Evolutionary conservation across 208 protist species (phyloP).

Genomic region (Novymonas esmeraldas): DNA sequence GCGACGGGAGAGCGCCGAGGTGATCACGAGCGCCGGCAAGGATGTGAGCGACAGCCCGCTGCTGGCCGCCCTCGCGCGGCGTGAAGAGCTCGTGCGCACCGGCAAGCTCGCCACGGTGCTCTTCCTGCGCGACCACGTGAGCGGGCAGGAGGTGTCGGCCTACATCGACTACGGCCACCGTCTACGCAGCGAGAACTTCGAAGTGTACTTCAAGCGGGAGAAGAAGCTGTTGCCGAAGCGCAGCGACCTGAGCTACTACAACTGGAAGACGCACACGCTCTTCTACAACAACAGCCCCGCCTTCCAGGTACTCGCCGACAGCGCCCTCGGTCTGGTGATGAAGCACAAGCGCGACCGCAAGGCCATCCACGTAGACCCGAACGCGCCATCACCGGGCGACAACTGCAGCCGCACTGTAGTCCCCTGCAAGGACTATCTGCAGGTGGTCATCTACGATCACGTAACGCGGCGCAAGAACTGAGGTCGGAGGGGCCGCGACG

Average conservation of each 20-base stretch:
- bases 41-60: slow-evolving; percentile 84
- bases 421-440: slow-evolving; percentile 95
- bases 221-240: slow-evolving; percentile 94
- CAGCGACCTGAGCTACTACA: slow-evolving; percentile 98
- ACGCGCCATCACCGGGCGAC: slow-evolving; percentile 87
- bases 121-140: slow-evolving; percentile 97
- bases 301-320: slow-evolving; percentile 98
- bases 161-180: slow-evolving; percentile 99
- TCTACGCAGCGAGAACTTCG: slow-evolving; percentile 95
- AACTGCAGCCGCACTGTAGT: slow-evolving; percentile 94
- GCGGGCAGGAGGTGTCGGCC: slow-evolving; percentile 97
- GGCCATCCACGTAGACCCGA: slow-evolving; percentile 97
- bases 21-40: slow-evolving; percentile 86
- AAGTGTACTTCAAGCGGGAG: slow-evolving; percentile 90
- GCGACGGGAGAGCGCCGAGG: slow-evolving; percentile 83
- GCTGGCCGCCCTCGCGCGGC: slow-evolving; percentile 93
- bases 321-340: slow-evolving; percentile 96
- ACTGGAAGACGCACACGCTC: slow-evolving; percentile 97
- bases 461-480: slow-evolving; percentile 92
- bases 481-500: too few relatives aligned
- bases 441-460: slow-evolving; percentile 94
- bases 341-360: slow-evolving; percentile 99
- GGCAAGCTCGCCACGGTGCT: slow-evolving; percentile 97
- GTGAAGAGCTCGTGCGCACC: slow-evolving; percentile 96
- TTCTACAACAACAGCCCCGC: slow-evolving; percentile 94